Conservation (phyloP, 2,329 filamentous ascomycete species). For the Claviceps maximensis region DNA sequence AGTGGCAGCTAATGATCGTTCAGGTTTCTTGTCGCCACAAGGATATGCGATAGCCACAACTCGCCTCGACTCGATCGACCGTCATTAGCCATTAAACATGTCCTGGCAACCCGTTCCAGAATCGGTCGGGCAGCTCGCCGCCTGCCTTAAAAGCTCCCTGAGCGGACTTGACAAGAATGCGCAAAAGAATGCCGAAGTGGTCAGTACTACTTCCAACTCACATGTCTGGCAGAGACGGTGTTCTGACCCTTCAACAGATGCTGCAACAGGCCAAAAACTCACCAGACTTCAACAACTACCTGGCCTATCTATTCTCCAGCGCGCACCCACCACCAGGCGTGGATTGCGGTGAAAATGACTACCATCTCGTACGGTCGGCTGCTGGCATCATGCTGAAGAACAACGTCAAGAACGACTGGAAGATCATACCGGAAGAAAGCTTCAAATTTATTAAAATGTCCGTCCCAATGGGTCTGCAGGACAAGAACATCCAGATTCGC, state of each 20-base stretch:
- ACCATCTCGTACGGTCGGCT: conserved; percentile 69
- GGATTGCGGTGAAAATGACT: conserved; percentile 44
- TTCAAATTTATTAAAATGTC: conserved; percentile 67
- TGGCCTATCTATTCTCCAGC: conserved; percentile 78
- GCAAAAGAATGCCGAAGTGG: conserved; percentile 81
- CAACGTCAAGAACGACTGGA: conserved; percentile 65
- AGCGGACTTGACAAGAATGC: conserved; percentile 66
- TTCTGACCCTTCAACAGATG: conserved; percentile 48
- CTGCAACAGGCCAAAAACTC: conserved; percentile 76
- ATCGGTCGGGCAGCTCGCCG: conserved; percentile 77
- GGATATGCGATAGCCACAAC: not conserved
- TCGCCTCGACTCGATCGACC: not conserved
- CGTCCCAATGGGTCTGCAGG: conserved; percentile 66
- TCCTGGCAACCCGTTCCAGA: conserved; percentile 85
- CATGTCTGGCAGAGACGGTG: not conserved
- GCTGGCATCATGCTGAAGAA: conserved; percentile 95
- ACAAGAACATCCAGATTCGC: conserved; percentile 69
- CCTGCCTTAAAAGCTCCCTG: conserved; percentile 82
- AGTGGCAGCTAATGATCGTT: not conserved
- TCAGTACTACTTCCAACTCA: conserved; percentile 30
- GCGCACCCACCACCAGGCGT: conserved; percentile 47
- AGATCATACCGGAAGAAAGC: conserved; percentile 59
- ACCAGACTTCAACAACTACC: conserved; percentile 94
- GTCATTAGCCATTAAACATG: conserved; percentile 40
- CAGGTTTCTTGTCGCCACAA: not conserved